Percentiles rank a stretch among this genome's conserved stretches.
These are phyloP conservation scores for Leccinum laetum DNA, from an alignment of 1,284 basidiomycete genomes.

Conservation along the genomic window DNA sequence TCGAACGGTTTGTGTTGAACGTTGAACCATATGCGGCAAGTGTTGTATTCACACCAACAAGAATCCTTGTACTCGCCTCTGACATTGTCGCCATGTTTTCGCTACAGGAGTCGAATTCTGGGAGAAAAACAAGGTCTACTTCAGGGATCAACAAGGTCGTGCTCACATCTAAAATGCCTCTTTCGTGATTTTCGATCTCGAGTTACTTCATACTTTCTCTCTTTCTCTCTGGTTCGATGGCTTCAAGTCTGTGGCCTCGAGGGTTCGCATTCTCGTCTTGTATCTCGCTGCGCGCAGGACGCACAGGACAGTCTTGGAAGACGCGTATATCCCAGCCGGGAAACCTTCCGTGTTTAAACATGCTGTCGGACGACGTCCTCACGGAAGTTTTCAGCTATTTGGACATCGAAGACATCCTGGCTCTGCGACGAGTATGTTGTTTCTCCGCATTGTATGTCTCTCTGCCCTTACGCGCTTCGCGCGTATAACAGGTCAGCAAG, in stretches of 20 bases:
- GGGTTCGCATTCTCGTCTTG: constrained; percentile 21
- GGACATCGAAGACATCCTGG: constrained; percentile 53
- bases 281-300: constrained; percentile 10
- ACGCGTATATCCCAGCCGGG: constrained; percentile 19
- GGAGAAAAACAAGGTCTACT: constrained; percentile 22
- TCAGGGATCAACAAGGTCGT: constrained; percentile 12
- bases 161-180: constrained; percentile 24
- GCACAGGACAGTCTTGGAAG: constrained; percentile 25
- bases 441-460: neutral
- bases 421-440: constrained; percentile 47
- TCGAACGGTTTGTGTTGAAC: neutral
- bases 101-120: constrained; percentile 11
- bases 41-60: constrained; percentile 27
- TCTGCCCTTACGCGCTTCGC: constrained; percentile 6
- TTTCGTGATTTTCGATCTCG: neutral
- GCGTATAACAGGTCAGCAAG: constrained; percentile 47
- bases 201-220: constrained; percentile 3
- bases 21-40: constrained; percentile 23
- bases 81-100: constrained; percentile 23
- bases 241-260: constrained; percentile 25
- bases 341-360: constrained; percentile 26
- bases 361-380: constrained; percentile 42
- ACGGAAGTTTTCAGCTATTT: constrained; percentile 51
- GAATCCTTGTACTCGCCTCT: constrained; percentile 23
- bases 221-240: constrained; percentile 20